These are phyloP conservation scores for Piper longum DNA, from an alignment of 164 flowering plant species.

Conservation along the genomic window DNA sequence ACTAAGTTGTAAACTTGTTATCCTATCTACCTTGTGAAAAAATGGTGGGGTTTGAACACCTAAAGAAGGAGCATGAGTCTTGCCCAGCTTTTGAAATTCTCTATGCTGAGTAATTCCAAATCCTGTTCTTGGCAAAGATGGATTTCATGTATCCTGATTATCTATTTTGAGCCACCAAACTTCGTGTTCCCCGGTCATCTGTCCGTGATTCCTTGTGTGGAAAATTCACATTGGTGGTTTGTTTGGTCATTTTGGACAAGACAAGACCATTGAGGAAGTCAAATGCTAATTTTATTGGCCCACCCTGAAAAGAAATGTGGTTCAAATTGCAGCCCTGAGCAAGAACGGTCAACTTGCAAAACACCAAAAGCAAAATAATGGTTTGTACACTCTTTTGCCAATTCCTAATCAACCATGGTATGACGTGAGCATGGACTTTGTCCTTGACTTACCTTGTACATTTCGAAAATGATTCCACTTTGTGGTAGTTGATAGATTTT, in stretches of 20 bases:
- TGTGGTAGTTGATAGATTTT: not conserved
- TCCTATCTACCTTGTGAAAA: not conserved
- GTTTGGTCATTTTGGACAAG: too few relatives aligned
- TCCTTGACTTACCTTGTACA: not conserved
- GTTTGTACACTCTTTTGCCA: not conserved
- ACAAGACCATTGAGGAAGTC: not conserved
- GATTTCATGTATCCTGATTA: not conserved
- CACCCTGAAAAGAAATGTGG: too few relatives aligned
- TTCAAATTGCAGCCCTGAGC: not conserved
- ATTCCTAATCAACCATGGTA: not conserved
- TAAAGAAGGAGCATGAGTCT: not conserved
- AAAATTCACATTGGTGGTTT: not conserved
- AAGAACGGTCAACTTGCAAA: slow-evolving; percentile 1
- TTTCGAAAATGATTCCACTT: not conserved
- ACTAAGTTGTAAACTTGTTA: too few relatives aligned
- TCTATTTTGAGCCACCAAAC: not conserved
- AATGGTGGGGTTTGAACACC: not conserved
- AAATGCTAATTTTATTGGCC: too few relatives aligned
- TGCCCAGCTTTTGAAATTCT: not conserved
- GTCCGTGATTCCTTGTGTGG: not conserved
- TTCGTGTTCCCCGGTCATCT: not conserved
- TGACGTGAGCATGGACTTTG: not conserved
- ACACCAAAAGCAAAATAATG: not conserved
- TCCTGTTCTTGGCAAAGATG: not conserved
- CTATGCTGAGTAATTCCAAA: not conserved